A percentile compares a stretch with the other conserved stretches of the same genome.
phyloP scores from a whole-genome alignment of 257 asterid genomes.

The Thymus mandschuricus region DNA sequence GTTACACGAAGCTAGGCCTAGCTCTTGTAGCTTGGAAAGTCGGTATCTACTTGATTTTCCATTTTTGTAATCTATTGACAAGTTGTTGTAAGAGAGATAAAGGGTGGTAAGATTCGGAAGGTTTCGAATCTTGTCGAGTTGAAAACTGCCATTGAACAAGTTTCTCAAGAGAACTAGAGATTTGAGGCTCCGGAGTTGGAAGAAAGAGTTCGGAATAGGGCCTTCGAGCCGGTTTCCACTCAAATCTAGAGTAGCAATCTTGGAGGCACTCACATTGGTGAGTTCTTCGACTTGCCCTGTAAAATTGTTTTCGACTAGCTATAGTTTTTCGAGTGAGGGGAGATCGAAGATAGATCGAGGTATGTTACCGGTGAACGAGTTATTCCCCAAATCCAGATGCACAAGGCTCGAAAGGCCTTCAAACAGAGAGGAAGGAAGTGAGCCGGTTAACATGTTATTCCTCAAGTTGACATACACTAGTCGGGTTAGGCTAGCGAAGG shows the following conservation, averaged over 20 bases:
- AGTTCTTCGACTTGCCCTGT: too few species aligned
- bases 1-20: background rate
- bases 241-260: background rate
- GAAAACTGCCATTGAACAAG: conserved; percentile 22
- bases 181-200: conserved; percentile 13
- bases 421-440: background rate
- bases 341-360: too few species aligned
- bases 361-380: too few species aligned
- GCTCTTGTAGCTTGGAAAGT: background rate
- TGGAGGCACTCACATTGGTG: too few species aligned
- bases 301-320: too few species aligned
- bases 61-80: conserved; percentile 25
- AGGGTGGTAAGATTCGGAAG: too few species aligned
- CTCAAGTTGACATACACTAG: background rate
- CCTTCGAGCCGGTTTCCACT: conserved; percentile 29
- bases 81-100: conserved; percentile 44
- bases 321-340: too few species aligned
- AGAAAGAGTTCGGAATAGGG: conserved; percentile 28
- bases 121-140: too few species aligned
- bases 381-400: too few species aligned
- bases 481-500: background rate
- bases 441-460: background rate
- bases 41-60: background rate
- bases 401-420: background rate
- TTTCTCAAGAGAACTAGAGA: background rate